Percentiles rank a stretch among this genome's conserved stretches.
phyloP scores from a whole-genome alignment of 805 yeast genomes.

The Ogataea dorogensis region DNA sequence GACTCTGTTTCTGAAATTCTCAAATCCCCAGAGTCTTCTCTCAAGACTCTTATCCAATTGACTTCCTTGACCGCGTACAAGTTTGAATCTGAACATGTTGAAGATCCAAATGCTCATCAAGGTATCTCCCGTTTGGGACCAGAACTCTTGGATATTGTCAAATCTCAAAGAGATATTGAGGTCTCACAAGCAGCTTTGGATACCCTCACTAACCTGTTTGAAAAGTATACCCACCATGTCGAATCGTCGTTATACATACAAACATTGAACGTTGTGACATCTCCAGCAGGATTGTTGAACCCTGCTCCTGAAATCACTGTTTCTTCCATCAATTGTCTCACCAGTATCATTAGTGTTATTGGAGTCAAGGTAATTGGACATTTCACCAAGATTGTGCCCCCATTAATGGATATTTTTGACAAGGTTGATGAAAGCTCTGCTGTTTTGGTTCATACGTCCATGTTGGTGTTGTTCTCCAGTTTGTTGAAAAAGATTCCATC shows the following conservation, averaged over 20 bases:
- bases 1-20: slow-evolving; percentile 51
- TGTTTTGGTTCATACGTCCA: slow-evolving; percentile 61
- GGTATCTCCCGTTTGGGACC: slow-evolving; percentile 55
- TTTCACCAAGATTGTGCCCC: slow-evolving; percentile 82
- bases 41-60: slow-evolving; percentile 57
- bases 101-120: slow-evolving; percentile 45
- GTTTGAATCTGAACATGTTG: slow-evolving; percentile 64
- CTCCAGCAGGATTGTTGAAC: slow-evolving; percentile 52
- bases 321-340: slow-evolving; percentile 70
- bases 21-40: slow-evolving; percentile 36
- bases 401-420: slow-evolving; percentile 61
- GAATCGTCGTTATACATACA: slow-evolving; percentile 47
- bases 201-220: slow-evolving; percentile 59
- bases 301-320: slow-evolving; percentile 59
- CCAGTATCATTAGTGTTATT: slow-evolving; percentile 64
- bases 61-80: slow-evolving; percentile 63
- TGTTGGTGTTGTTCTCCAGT: slow-evolving; percentile 68
- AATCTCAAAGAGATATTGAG: slow-evolving; percentile 40
- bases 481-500: slow-evolving; percentile 82
- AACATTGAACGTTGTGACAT: slow-evolving; percentile 49
- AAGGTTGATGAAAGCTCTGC: slow-evolving; percentile 33
- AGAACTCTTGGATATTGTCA: slow-evolving; percentile 42
- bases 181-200: slow-evolving; percentile 71
- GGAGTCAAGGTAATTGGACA: slow-evolving; percentile 86
- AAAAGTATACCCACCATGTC: slow-evolving; percentile 56